Evolutionary conservation across 495 filamentous ascomycete genomes (phyloP), one percentile per base, ranked within the genome.

Genomic region (Lentithecium fluviatile): DNA sequence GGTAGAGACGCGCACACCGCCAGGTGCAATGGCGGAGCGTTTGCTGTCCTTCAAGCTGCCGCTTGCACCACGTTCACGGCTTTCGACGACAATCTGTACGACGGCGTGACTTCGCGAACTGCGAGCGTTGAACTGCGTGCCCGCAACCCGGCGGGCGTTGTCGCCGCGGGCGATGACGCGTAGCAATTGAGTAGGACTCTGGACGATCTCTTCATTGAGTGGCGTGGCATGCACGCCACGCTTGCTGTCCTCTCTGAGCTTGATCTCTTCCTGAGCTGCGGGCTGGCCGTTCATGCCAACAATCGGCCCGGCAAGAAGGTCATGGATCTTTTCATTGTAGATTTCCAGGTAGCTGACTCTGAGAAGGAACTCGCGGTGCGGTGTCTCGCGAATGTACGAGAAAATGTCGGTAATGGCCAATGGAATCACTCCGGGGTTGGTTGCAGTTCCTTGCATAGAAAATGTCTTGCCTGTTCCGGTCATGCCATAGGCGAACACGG

Each of bases 401-500:
- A 98, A 98, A 32, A 98, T 98, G 69, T 98, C 94, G 48, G 92
- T 97, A 66, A 98, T 97, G 52, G 94, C 94, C 21, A 98, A 79
- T 10, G 94, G 94, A 48, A 98, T 98, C 29, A 98, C 94, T 73
- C 94, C 94, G 2, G 94, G 94, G n/a, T 88, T 95, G 4, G 88
- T 90, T 48, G 94, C 91, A 23, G 94, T 98, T 58, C 94, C 94
- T 74, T 98, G 94, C 94, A 98, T 98, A 45, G 92, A 96, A 66
- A 97, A 98, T 10, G 94, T 98, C 74, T 98, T 98, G 43, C 94
- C 94, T 2, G 94, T 98, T 40, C 94, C 94, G 21, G 94, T 98
- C 95, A 97, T 97, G 69, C 94, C 94, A 74, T 98, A 98, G 19
- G 94, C 94, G 69, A 98, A 98, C 15, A 98, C 94, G 1, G 94